These are phyloP conservation scores for Stephania japonica DNA, from an alignment of 164 flowering plant species.

Conservation along the genomic window DNA sequence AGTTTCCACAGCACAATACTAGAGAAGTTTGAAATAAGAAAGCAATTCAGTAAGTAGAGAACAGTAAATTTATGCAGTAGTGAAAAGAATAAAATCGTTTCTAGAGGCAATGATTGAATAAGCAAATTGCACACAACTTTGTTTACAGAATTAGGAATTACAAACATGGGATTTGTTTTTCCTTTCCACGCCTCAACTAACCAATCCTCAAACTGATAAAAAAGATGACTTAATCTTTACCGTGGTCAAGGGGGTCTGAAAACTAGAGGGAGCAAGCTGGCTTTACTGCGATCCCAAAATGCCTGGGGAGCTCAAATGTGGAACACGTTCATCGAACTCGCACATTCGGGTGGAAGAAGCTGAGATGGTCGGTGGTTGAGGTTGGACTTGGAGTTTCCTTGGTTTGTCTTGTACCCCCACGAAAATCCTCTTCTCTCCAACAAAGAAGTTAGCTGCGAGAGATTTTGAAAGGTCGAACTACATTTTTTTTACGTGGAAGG, in stretches of 20 bases:
- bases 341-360: conserved; percentile 31
- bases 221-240: too few relatives aligned
- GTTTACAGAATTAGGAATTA: too few relatives aligned
- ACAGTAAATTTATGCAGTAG: too few relatives aligned
- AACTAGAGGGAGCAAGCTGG: conserved; percentile 62
- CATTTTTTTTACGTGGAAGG: conserved; percentile 2
- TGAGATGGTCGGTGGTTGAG: conserved; percentile 39
- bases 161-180: too few relatives aligned
- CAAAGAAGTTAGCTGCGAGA: conserved; percentile 63
- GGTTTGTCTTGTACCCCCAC: conserved; percentile 27
- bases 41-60: too few relatives aligned
- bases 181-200: too few relatives aligned
- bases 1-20: too few relatives aligned
- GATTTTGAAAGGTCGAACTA: neutral
- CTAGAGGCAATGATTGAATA: too few relatives aligned
- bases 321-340: conserved; percentile 37
- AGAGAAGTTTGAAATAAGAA: too few relatives aligned
- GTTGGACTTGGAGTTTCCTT: conserved; percentile 33
- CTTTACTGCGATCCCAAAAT: conserved; percentile 64
- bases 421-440: conserved; percentile 43
- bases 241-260: conserved; percentile 39
- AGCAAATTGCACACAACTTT: too few relatives aligned
- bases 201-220: too few relatives aligned
- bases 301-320: conserved; percentile 37
- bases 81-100: too few relatives aligned